Conservation (phyloP, 2,329 filamentous ascomycete genomes). For the Byssochlamys sp. region DNA sequence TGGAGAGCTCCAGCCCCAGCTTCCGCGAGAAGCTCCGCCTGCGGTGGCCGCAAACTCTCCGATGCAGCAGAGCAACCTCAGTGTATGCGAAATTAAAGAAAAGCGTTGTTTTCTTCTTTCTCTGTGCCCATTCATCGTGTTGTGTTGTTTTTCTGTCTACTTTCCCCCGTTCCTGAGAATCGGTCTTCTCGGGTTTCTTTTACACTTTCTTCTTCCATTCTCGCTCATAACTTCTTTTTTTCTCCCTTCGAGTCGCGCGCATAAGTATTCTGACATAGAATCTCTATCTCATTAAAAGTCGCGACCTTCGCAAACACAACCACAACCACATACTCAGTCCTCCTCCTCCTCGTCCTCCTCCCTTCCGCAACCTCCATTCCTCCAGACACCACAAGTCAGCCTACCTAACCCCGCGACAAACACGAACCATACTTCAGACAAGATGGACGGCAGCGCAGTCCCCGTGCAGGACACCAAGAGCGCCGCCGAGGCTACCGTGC, state of each 20-base stretch:
- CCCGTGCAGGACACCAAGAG: neutral
- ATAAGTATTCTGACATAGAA: neutral
- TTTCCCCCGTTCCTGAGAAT: too few species aligned
- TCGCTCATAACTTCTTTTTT: too few species aligned
- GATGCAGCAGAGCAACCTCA: slow-evolving; percentile 5
- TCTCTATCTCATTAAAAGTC: neutral
- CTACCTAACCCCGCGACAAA: neutral
- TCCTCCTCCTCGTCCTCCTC: neutral
- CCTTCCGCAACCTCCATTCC: neutral
- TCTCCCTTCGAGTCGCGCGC: neutral
- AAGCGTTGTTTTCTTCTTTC: neutral
- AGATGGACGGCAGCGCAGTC: neutral
- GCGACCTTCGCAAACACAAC: too few species aligned
- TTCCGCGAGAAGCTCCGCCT: neutral
- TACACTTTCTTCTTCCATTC: too few species aligned
- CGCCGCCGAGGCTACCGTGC: neutral
- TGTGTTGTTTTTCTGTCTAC: neutral
- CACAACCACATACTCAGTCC: neutral
- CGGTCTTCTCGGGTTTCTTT: too few species aligned
- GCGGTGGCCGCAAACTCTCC: neutral
- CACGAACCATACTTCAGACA: neutral
- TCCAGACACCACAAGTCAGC: neutral
- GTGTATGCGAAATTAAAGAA: slow-evolving; percentile 6
- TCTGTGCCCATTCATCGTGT: neutral
- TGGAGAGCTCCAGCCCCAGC: neutral